Evolutionary conservation across 2,329 filamentous ascomycete genomes (phyloP).

Genomic region (Polytolypa hystricis): DNA sequence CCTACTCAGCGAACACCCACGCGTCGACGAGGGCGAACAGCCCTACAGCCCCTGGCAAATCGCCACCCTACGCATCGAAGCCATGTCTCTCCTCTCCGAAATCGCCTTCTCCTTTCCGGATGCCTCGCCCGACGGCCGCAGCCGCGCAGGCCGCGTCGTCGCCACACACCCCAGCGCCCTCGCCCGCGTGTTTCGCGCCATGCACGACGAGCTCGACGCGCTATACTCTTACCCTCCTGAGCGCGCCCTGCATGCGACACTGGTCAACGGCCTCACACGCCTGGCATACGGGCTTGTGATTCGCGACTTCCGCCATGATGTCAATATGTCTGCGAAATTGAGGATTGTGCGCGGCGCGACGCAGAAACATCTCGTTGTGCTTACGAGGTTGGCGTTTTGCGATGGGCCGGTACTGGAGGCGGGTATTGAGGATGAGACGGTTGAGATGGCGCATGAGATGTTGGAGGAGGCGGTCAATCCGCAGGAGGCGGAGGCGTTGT

Average conservation of each 20-base stretch:
- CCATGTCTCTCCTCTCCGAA: constrained; percentile 32
- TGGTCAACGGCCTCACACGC: constrained; percentile 51
- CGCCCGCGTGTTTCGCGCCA: constrained; percentile 61
- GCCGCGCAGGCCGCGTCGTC: constrained; percentile 51
- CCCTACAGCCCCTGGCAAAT: constrained; percentile 28
- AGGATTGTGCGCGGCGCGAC: constrained; percentile 57
- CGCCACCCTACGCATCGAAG: constrained; percentile 33
- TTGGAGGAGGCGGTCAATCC: constrained; percentile 71
- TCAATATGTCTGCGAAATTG: constrained; percentile 63
- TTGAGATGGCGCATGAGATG: constrained; percentile 70
- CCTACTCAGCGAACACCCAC: constrained; percentile 45
- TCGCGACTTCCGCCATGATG: constrained; percentile 47
- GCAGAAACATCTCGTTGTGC: constrained; percentile 69
- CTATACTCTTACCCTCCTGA: constrained; percentile 45
- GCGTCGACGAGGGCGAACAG: constrained; percentile 32
- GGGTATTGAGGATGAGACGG: constrained; percentile 64
- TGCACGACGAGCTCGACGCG: constrained; percentile 59
- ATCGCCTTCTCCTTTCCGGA: constrained; percentile 28
- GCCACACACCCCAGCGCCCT: constrained; percentile 58
- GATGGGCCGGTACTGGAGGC: constrained; percentile 68
- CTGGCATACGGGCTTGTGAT: constrained; percentile 52
- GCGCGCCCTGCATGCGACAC: constrained; percentile 34
- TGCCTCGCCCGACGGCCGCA: constrained; percentile 53
- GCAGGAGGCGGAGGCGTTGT: constrained; percentile 58
- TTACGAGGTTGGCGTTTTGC: constrained; percentile 76